Base-by-base conservation (phyloP, 768 basidiomycete genomes). In the Boletus sp. region DNA sequence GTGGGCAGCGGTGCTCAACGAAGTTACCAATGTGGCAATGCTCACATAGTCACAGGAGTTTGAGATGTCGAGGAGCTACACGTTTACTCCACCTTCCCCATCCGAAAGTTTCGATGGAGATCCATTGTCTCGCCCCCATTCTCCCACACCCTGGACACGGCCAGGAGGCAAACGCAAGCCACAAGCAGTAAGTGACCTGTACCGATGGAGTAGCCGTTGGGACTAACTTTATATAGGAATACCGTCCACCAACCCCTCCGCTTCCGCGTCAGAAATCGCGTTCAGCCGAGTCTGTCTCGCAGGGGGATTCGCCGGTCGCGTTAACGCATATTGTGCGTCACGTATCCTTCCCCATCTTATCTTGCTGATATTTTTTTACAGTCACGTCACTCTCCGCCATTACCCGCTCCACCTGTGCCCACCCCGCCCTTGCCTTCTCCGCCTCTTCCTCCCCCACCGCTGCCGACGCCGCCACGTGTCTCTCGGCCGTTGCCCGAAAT, bases 161-260 rank as follows among this genome's bases (percentile, higher is more conserved):
- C 57, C 54, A 15, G 53, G 39, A 45, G 52, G 61, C 4, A 71
- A 62, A 51, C 64, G 64, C 58, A 70, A 59, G 47, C 53, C 57
- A 41, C 70, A 65, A 49, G 56, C 50, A 7, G 72, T 72, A 55
- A 55, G 70, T 55, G 46, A 43, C 27, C 21, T 29, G 39, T 49
- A 2, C 11, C 19, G 34, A 43, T 48, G 34, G 42, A 46, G 49
- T 46, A n/a, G 30, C 19, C 15, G 44, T 44, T 13, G 27, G 30
- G 19, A 47, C 51, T 56, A 52, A 43, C 39, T 32, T 38, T 62
- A 15, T 46, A 5, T 51, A 82, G 82, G 67, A 73, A 33, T 83
- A 81, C 64, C 77, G 82, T n/a, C 81, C 82, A 41, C 82, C 82
- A 5, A 83, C 82, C 1, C 82, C 82, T 3, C 82, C 82, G 27